phyloP scores from a whole-genome alignment of 176 grass and related monocot species.

The Eragrostis curvula region DNA sequence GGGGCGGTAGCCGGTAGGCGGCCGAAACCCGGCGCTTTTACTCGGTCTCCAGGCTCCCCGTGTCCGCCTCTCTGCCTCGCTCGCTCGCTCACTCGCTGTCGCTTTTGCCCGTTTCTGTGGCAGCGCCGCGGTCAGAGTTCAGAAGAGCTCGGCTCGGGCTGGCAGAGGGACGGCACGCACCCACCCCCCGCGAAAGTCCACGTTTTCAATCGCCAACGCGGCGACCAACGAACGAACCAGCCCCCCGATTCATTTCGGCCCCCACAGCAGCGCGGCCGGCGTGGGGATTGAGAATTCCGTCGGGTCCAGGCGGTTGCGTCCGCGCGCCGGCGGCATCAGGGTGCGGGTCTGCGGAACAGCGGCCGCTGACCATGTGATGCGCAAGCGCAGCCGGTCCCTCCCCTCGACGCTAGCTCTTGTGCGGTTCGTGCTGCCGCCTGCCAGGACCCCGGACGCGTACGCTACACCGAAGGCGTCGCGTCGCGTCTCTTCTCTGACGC shows the following conservation, averaged over 20 bases:
- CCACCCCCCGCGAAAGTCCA: slow-evolving; percentile 1
- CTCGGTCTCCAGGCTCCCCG: slow-evolving; percentile 12
- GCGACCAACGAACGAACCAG: not conserved
- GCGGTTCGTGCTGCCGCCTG: not conserved
- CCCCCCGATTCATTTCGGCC: no score
- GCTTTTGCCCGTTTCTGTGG: slow-evolving; percentile 31
- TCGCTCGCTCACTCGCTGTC: slow-evolving; percentile 12
- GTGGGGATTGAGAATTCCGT: not conserved
- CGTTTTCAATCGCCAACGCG: not conserved
- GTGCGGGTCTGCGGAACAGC: not conserved
- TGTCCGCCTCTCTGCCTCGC: not conserved
- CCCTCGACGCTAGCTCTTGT: not conserved
- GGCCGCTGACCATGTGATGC: not conserved
- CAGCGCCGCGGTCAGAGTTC: slow-evolving; percentile 3
- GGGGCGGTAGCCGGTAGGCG: not conserved
- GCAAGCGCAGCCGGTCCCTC: no score
- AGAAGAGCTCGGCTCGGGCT: not conserved
- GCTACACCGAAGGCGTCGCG: not conserved
- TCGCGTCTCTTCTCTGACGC: not conserved
- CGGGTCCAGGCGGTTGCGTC: not conserved
- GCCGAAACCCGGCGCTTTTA: slow-evolving; percentile 14
- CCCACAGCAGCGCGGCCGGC: not conserved
- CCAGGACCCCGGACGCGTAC: not conserved
- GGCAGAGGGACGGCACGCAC: not conserved
- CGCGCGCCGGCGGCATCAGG: not conserved